Evolutionary conservation across 768 basidiomycete species (phyloP).

Genomic region (Calocybe gangraenosa): DNA sequence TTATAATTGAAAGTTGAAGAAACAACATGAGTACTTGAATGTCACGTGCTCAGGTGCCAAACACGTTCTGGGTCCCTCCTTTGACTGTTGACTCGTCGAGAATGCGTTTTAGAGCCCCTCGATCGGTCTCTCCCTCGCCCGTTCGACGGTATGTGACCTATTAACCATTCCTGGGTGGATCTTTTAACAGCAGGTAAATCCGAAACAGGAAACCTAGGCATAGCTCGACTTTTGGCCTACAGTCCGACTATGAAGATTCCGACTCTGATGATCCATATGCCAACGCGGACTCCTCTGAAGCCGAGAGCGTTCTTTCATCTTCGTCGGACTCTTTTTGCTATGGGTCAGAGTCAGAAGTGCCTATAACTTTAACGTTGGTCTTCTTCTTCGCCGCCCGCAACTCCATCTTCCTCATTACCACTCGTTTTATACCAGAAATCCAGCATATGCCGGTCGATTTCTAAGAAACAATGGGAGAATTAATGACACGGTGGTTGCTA

Average conservation of each 20-base stretch:
- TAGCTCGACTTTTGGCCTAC: conserved; percentile 51
- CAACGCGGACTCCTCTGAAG: conserved; percentile 29
- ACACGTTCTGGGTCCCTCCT: too few species aligned
- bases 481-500: conserved; percentile 48
- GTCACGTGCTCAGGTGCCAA: too few species aligned
- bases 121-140: too few species aligned
- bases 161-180: too few species aligned
- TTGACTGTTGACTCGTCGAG: too few species aligned
- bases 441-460: conserved; percentile 24
- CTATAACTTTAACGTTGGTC: conserved; percentile 29
- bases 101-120: too few species aligned
- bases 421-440: conserved; percentile 16
- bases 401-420: conserved; percentile 3
- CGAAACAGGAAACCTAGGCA: conserved; percentile 27
- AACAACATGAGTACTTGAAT: too few species aligned
- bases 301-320: conserved; percentile 18
- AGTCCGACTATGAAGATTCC: conserved; percentile 42
- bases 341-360: conserved; percentile 40
- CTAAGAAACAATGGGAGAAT: conserved; percentile 37
- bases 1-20: too few species aligned
- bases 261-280: conserved; percentile 27
- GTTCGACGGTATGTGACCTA: too few species aligned
- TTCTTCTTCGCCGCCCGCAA: not conserved
- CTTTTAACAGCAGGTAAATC: too few species aligned
- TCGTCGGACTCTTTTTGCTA: conserved; percentile 36